These are phyloP conservation scores for Patellaria atrata DNA, from an alignment of 495 filamentous ascomycete genomes.

Conservation along the genomic window DNA sequence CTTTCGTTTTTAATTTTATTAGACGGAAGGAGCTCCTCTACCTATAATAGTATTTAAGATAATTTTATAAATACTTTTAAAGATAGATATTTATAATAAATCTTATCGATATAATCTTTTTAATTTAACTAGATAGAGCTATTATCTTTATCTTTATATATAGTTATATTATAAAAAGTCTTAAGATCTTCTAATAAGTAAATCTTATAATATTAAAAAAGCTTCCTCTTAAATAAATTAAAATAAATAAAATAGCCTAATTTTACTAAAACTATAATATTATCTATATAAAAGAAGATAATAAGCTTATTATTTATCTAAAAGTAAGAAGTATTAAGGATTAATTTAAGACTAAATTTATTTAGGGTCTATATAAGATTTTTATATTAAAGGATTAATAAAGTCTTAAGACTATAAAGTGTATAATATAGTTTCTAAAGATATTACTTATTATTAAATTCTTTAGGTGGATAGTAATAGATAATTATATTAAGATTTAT, in stretches of 20 bases:
- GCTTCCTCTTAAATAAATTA: not conserved
- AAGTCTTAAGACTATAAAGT: slow-evolving; percentile 10
- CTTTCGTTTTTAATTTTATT: not conserved
- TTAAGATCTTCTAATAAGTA: not conserved
- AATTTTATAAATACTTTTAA: not conserved
- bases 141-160: not conserved
- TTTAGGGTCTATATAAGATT: slow-evolving; percentile 3
- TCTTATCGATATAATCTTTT: slow-evolving; percentile 5
- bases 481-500: not conserved
- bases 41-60: not conserved
- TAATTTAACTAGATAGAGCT: slow-evolving; percentile 1
- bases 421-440: slow-evolving; percentile 1
- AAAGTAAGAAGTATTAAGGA: slow-evolving; percentile 1
- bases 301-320: slow-evolving; percentile 5
- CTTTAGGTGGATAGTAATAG: slow-evolving; percentile 3
- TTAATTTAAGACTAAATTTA: slow-evolving; percentile 3
- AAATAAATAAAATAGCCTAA: not conserved
- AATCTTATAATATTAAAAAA: not conserved
- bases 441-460: not conserved
- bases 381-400: slow-evolving; percentile 8
- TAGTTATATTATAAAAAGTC: not conserved
- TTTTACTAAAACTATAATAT: slow-evolving; percentile 9
- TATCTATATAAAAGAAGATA: slow-evolving; percentile 10
- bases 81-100: not conserved
- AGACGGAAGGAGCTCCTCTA: too few species aligned